Evolutionary conservation across 257 asterid species (phyloP), one percentile per base, ranked within the genome.

Genomic region (Perilla frutescens): DNA sequence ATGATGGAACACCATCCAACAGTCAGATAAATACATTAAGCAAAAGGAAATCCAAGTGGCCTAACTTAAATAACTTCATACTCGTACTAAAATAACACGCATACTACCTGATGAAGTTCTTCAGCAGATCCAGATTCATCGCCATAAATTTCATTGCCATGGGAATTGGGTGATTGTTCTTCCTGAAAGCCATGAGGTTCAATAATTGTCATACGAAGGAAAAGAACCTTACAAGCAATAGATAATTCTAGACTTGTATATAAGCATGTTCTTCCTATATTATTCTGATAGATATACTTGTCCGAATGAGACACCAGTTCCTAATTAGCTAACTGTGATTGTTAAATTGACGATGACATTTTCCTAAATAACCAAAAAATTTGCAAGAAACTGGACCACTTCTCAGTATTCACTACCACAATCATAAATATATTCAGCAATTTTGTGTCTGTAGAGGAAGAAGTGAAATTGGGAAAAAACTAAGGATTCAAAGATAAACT

Each of bases 81-180:
- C 32, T 60, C 44, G 5, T 51, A 44, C 37, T 57, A 41, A 6
- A 57, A 68, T 40, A 58, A 61, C 36, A 36, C 15, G 13, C 13
- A 62, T 9, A 68, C 4, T 76, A 92, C 96, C 92, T 84, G 89
- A 74, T 76, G 81, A 53, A 39, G 74, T 64, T 84, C 85, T 71
- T 84, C 89, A 31, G 76, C 81, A 13, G 74, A 68, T 58, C 80
- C 79, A 32, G 80, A 40, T 58, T 80, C 87, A 50, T 80, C 87
- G 47, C 71, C 73, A 32, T 73, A 77, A 37, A 64, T 26, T 79
- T 72, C 90, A 32, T 54, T 53, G 45, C 72, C 85, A 15, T 75
- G 87, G 74, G 85, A 78, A 62, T 80, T 66, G 48, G 70, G 77
- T 9, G 81, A 65, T 68, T 84, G 82, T 73, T 81, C 92, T 79